phyloP scores from a whole-genome alignment of 2,329 filamentous ascomycete species.

The Microdochium trichocladiopsis region DNA sequence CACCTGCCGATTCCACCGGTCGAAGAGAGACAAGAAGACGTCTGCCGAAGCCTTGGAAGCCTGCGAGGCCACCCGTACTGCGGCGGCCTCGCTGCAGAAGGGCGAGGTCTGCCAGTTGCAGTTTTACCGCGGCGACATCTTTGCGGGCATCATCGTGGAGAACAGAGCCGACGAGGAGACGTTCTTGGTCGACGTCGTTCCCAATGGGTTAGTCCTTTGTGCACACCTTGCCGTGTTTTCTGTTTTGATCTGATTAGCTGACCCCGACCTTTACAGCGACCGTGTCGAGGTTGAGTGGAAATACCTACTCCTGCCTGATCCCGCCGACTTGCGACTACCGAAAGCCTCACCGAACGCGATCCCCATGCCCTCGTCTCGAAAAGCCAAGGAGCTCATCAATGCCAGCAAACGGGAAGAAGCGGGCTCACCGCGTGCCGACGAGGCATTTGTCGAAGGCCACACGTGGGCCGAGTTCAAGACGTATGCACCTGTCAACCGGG shows the following conservation, averaged over 20 bases:
- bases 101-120: slow-evolving; percentile 86
- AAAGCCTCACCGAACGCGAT: slow-evolving; percentile 68
- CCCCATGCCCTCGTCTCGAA: slow-evolving; percentile 58
- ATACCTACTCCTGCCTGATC: slow-evolving; percentile 69
- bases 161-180: slow-evolving; percentile 71
- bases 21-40: slow-evolving; percentile 74
- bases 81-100: slow-evolving; percentile 59
- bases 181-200: slow-evolving; percentile 74
- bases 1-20: slow-evolving; percentile 87
- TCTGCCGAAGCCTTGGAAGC: slow-evolving; percentile 64
- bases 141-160: slow-evolving; percentile 81
- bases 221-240: neutral
- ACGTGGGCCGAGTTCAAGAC: slow-evolving; percentile 77
- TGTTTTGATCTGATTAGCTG: slow-evolving; percentile 21
- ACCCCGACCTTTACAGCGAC: slow-evolving; percentile 43
- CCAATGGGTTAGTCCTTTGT: slow-evolving; percentile 60
- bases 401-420: slow-evolving; percentile 53
- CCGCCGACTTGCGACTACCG: slow-evolving; percentile 62
- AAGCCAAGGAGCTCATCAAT: slow-evolving; percentile 61
- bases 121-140: slow-evolving; percentile 76
- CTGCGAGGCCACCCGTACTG: slow-evolving; percentile 59
- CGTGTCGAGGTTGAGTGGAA: slow-evolving; percentile 78
- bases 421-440: slow-evolving; percentile 57
- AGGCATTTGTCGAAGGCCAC: slow-evolving; percentile 59
- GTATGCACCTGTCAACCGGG: slow-evolving; percentile 47